Evolutionary conservation across 2,329 filamentous ascomycete species (phyloP).

Genomic region (Metarhizium sp.): DNA sequence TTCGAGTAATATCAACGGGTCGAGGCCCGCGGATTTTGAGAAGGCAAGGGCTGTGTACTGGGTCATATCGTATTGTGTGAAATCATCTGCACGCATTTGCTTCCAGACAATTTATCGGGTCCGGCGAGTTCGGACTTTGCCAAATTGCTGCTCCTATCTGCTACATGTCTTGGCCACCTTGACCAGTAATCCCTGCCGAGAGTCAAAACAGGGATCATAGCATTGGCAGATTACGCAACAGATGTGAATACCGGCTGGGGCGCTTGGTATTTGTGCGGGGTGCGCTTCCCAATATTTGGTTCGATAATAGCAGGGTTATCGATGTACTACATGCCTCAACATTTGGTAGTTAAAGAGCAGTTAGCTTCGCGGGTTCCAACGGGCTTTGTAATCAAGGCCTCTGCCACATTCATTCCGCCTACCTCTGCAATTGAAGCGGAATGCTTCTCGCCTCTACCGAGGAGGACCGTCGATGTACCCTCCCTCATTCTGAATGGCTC

Average conservation of each 20-base stretch:
- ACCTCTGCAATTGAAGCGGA: not conserved
- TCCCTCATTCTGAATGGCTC: conserved; percentile 32
- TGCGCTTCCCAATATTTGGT: not conserved
- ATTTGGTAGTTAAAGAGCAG: no score
- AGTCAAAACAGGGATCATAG: not conserved
- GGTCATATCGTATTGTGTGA: no score
- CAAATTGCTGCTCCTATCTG: not conserved
- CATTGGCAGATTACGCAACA: not conserved
- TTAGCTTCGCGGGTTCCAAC: no score
- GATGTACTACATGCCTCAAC: no score
- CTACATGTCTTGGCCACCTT: not conserved
- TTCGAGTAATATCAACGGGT: no score
- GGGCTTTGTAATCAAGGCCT: not conserved
- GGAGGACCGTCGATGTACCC: conserved; percentile 44
- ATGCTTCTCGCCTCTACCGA: conserved; percentile 35
- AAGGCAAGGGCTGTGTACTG: no score
- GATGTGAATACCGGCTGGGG: not conserved
- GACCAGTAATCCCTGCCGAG: not conserved
- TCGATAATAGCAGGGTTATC: not conserved
- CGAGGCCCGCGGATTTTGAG: no score
- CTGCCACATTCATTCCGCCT: not conserved
- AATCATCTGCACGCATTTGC: no score
- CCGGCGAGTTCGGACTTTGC: not conserved
- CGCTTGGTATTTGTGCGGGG: not conserved
- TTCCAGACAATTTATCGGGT: not conserved